These are phyloP conservation scores for Mrakia blollopis DNA, from an alignment of 768 basidiomycete genomes.

Conservation along the genomic window DNA sequence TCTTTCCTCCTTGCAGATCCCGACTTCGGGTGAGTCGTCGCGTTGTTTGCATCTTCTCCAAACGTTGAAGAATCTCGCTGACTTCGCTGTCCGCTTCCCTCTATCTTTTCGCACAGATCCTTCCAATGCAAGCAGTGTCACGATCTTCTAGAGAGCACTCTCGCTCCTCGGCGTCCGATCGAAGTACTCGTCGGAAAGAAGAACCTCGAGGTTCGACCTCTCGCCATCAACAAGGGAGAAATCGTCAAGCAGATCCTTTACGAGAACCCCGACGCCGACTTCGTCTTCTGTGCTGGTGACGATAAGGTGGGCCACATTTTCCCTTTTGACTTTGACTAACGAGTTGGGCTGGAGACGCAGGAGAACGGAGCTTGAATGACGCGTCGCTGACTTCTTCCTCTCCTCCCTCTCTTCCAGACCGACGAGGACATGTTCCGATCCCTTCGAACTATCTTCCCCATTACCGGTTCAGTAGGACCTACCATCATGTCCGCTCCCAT, in stretches of 20 bases:
- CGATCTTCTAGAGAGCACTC: slow-evolving; percentile 88
- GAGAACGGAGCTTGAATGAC: no score
- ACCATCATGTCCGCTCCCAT: slow-evolving; percentile 51
- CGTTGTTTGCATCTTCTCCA: background rate
- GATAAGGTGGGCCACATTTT: slow-evolving; percentile 63
- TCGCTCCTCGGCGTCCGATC: slow-evolving; percentile 88
- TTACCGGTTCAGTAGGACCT: slow-evolving; percentile 41
- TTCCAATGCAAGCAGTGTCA: slow-evolving; percentile 97
- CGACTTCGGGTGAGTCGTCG: slow-evolving; percentile 76
- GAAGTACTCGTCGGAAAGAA: slow-evolving; percentile 98
- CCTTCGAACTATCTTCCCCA: slow-evolving; percentile 57
- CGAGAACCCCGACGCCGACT: slow-evolving; percentile 86
- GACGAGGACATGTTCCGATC: slow-evolving; percentile 99
- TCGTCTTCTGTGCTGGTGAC: slow-evolving; percentile 96
- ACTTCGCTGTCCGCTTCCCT: background rate
- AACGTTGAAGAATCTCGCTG: background rate
- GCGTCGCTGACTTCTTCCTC: background rate
- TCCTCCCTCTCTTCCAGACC: slow-evolving; percentile 52
- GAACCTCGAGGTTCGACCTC: slow-evolving; percentile 92
- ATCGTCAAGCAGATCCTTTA: slow-evolving; percentile 93
- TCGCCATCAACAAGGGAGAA: slow-evolving; percentile 97
- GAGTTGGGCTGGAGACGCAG: no score
- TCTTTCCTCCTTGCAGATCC: slow-evolving; percentile 57
- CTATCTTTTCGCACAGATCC: slow-evolving; percentile 48
- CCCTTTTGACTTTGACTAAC: no score